These are phyloP conservation scores for Phytophthora chlamydospora DNA, from an alignment of 352 stramenopile species.

Conservation along the genomic window DNA sequence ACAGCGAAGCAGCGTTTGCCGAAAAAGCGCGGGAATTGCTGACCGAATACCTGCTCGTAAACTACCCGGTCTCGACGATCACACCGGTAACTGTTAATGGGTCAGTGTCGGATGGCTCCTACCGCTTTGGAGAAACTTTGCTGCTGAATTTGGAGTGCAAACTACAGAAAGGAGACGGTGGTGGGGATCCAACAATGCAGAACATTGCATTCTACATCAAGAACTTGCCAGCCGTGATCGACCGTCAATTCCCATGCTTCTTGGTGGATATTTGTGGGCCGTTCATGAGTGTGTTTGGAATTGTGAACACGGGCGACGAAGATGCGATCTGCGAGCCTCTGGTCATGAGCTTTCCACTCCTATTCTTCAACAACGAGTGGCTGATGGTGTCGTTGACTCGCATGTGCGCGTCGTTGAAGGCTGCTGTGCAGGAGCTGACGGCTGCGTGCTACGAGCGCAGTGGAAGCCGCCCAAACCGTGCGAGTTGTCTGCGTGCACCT, in stretches of 20 bases:
- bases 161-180: constrained; percentile 29
- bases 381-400: constrained; percentile 24
- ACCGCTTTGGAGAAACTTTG: constrained; percentile 16
- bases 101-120: constrained; percentile 30
- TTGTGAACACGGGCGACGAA: constrained; percentile 29
- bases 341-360: constrained; percentile 27
- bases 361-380: constrained; percentile 34
- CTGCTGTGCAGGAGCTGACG: constrained; percentile 23
- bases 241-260: constrained; percentile 33
- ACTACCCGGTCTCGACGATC: constrained; percentile 11
- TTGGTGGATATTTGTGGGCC: constrained; percentile 33
- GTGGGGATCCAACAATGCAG: constrained; percentile 30
- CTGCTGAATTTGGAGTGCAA: constrained; percentile 29
- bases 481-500: background rate
- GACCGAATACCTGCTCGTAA: constrained; percentile 17
- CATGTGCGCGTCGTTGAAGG: constrained; percentile 28
- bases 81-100: constrained; percentile 17
- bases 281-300: constrained; percentile 30
- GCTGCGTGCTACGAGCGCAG: constrained; percentile 10
- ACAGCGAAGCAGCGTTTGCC: constrained; percentile 20
- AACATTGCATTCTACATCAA: constrained; percentile 34
- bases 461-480: constrained; percentile 14
- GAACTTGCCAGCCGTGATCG: constrained; percentile 22
- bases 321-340: constrained; percentile 33
- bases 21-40: constrained; percentile 26